Base-by-base conservation (phyloP, 768 basidiomycete species). In the Fomitopsis pulvina region DNA sequence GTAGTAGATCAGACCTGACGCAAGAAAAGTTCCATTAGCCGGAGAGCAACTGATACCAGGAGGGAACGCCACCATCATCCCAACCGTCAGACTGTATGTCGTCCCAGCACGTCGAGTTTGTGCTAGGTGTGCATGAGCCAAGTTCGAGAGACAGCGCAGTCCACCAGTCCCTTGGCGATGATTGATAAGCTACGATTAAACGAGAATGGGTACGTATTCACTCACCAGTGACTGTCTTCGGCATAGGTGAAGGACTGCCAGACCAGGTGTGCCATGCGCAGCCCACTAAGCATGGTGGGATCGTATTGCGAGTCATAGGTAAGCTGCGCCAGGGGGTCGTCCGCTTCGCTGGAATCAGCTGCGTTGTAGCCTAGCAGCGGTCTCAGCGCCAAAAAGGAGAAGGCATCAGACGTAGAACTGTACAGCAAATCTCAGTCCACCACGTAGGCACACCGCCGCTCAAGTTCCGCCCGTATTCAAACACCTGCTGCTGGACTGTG, bases 41-140 rank as follows among this genome's bases (percentile, higher is more conserved):
- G 14, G 6, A 7, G 2, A 27, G 12, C 10, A 41, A n/a, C 16
- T 1, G 21, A 14, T 14, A 4, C 10, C 9, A 14, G 7, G 11
- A 24, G 25, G 24, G 16, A 27, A 37, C 21, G 40, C 24, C 11
- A 45, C 68, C 55, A 41, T 72, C 73, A 50, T 65, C 73, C 73
- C 73, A 75, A 16, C 74, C 74, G 38, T 62, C 59, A 0, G 68
- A 60, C 51, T 75, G 74, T 18, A 65, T 48, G 1, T 59, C 63
- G 7, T 65, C 67, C 8, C 65, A 57, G 24, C 73, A 75, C 2
- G 60, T 59, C 0, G 68, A 50, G 45, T 65, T 65, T 26, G 57
- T 65, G 27, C 63, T 47, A 3, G 72, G 71, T 2, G 66, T 57
- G 51, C 73, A 75, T n/a, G n/a, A n/a, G 1, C 73, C 74, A 20